phyloP scores from a whole-genome alignment of 2,329 filamentous ascomycete species.

The Trichophyton schoenleinii region DNA sequence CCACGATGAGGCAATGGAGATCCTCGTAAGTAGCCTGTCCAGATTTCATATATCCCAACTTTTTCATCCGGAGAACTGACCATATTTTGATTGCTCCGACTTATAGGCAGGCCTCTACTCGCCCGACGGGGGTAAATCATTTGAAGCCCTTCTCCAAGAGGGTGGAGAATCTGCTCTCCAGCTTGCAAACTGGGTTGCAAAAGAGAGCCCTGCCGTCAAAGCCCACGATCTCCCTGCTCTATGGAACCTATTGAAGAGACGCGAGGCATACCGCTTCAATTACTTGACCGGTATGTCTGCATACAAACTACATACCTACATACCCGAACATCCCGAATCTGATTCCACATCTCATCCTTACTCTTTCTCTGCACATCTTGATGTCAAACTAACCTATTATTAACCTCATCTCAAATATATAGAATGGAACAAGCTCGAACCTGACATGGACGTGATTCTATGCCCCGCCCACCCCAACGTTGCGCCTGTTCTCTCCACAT shows the following conservation, averaged over 20 bases:
- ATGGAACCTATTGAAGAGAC: conserved; percentile 20
- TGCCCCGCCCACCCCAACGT: conserved; percentile 46
- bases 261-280: neutral
- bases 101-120: conserved; percentile 40
- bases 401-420: neutral
- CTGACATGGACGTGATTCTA: conserved; percentile 45
- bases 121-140: conserved; percentile 47
- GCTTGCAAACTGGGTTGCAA: conserved; percentile 46
- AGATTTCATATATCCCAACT: conserved; percentile 10
- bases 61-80: neutral
- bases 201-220: conserved; percentile 43
- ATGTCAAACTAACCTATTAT: conserved; percentile 5
- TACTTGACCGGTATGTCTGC: neutral
- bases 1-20: conserved; percentile 39
- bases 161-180: conserved; percentile 48
- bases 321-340: neutral
- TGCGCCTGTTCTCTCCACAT: conserved; percentile 41
- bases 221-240: conserved; percentile 31
- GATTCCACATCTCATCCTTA: neutral
- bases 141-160: conserved; percentile 37
- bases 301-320: too few species aligned
- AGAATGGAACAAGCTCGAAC: conserved; percentile 4
- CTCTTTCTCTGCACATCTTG: conserved; percentile 16
- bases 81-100: neutral
- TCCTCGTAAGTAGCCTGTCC: conserved; percentile 22